Conservation (phyloP, 768 basidiomycete species). For the Hydnum rufescens region DNA sequence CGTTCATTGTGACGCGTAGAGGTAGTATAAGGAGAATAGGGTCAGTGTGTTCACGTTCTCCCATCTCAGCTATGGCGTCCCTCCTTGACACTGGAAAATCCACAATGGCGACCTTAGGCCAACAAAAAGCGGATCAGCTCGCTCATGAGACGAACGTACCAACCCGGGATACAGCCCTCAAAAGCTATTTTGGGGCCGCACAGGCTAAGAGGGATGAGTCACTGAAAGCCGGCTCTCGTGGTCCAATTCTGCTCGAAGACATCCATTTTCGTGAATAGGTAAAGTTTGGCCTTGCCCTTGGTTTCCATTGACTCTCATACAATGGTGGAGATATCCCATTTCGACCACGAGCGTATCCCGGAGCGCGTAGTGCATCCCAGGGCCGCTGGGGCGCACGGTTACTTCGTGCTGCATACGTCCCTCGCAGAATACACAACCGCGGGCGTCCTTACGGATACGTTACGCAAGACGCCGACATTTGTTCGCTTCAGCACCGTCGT, state of each 20-base stretch:
- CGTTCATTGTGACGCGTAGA: too few species aligned
- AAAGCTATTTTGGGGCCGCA: conserved; percentile 8
- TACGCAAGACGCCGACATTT: conserved; percentile 55
- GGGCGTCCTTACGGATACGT: conserved; percentile 49
- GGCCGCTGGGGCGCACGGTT: conserved; percentile 62
- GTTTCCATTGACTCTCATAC: conserved; percentile 40
- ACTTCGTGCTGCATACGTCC: conserved; percentile 55
- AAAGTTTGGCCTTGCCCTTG: conserved; percentile 5
- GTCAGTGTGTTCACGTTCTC: too few species aligned
- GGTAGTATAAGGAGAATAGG: too few species aligned
- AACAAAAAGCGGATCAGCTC: conserved; percentile 6
- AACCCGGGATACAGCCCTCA: conserved; percentile 1
- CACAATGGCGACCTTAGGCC: background rate
- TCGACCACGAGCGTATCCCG: conserved; percentile 80
- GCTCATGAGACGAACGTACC: conserved; percentile 5
- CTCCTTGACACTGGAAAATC: background rate
- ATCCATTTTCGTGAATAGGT: conserved; percentile 18
- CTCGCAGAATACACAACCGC: conserved; percentile 57
- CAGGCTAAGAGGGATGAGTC: conserved; percentile 3
- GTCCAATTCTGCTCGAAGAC: conserved; percentile 54
- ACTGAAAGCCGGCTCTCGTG: conserved; percentile 22
- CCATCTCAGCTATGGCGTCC: background rate
- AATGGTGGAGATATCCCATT: conserved; percentile 33
- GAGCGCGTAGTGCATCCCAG: conserved; percentile 60
- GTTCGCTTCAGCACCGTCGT: conserved; percentile 75